Percentiles rank a stretch among this genome's conserved stretches.
phyloP scores from a whole-genome alignment of 345 rosid species.

The Populus nigra region DNA sequence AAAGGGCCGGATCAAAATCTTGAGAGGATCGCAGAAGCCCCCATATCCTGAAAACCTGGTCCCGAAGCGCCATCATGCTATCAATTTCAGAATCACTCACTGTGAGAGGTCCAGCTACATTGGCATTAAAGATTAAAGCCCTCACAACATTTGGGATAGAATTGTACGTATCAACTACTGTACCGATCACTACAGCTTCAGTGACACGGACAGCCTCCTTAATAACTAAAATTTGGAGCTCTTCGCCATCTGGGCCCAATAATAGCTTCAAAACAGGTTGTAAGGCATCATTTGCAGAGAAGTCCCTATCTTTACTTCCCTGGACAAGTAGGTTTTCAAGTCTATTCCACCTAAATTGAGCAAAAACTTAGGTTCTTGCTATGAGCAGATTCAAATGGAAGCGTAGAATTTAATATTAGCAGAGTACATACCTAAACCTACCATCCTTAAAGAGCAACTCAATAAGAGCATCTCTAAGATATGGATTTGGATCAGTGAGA shows the following conservation, averaged over 20 bases:
- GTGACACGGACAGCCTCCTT: conserved; percentile 79
- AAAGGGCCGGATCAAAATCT: conserved; percentile 71
- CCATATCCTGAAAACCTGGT: conserved; percentile 80
- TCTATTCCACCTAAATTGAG: conserved; percentile 72
- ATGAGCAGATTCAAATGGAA: conserved; percentile 3
- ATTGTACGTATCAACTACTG: conserved; percentile 62
- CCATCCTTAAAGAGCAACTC: conserved; percentile 98
- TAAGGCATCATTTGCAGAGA: conserved; percentile 79
- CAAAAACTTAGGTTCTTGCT: conserved; percentile 8
- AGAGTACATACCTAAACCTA: conserved; percentile 59
- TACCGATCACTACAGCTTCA: conserved; percentile 68
- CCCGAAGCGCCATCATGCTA: conserved; percentile 65
- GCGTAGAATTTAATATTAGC: not conserved
- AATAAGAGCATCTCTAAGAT: conserved; percentile 92
- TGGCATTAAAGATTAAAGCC: conserved; percentile 48
- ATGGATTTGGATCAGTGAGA: conserved; percentile 94
- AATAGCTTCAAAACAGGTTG: conserved; percentile 85
- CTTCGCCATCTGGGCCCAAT: conserved; percentile 73
- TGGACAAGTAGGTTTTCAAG: conserved; percentile 88
- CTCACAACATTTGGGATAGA: conserved; percentile 57
- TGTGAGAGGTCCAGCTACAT: conserved; percentile 47
- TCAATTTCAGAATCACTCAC: conserved; percentile 55
- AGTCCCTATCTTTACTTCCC: conserved; percentile 91
- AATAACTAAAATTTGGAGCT: conserved; percentile 64
- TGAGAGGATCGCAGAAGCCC: conserved; percentile 62